Conservation (phyloP, 306 rosid species). For the Cajanus cajan region DNA sequence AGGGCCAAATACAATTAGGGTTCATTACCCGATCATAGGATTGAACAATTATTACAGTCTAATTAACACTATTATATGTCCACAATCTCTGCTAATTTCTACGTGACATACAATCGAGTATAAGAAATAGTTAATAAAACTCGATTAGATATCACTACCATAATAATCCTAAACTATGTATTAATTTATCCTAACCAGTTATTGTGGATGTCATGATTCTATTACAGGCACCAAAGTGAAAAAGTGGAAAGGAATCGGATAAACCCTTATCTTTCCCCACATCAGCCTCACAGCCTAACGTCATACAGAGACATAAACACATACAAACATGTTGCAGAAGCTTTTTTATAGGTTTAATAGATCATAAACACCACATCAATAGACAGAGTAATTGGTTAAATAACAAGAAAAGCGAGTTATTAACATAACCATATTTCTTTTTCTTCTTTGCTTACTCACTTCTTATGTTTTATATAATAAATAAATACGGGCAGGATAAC, state of each 20-base stretch:
- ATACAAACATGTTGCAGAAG: background rate
- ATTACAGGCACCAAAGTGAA: constrained; percentile 49
- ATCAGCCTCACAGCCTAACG: constrained; percentile 43
- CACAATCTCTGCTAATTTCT: too few species aligned
- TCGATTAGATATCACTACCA: too few species aligned
- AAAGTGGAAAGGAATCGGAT: constrained; percentile 46
- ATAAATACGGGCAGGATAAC: background rate
- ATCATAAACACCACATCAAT: background rate
- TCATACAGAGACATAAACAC: constrained; percentile 8
- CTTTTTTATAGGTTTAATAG: background rate
- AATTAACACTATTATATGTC: too few species aligned
- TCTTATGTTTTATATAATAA: background rate
- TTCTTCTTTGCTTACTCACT: background rate
- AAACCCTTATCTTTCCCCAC: constrained; percentile 57
- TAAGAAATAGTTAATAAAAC: too few species aligned
- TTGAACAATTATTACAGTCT: too few species aligned
- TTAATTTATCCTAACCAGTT: constrained; percentile 25
- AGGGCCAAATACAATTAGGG: constrained; percentile 10
- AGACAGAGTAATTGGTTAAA: background rate
- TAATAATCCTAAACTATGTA: too few species aligned
- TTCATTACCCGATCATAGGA: background rate
- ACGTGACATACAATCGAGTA: too few species aligned
- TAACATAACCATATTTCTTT: constrained; percentile 2
- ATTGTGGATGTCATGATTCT: constrained; percentile 49
- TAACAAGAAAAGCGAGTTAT: background rate